These are phyloP conservation scores for Sarcodon aspratus DNA, from an alignment of 768 basidiomycete genomes.

Conservation along the genomic window DNA sequence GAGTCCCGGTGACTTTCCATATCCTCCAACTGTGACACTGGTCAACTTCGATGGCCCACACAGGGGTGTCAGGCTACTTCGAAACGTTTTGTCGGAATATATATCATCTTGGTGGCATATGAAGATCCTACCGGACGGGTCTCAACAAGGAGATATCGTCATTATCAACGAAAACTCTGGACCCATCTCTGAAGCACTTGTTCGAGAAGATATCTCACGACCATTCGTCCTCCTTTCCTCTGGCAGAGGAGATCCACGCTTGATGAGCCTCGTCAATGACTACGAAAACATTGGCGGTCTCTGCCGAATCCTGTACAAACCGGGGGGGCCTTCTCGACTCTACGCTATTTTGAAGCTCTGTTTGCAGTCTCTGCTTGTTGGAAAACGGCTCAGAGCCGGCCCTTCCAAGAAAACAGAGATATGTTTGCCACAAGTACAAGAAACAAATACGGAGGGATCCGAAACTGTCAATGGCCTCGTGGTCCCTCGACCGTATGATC, in stretches of 20 bases:
- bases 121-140: slow-evolving; percentile 21
- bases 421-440: neutral
- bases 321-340: slow-evolving; percentile 72
- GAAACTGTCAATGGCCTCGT: neutral
- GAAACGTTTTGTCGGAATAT: slow-evolving; percentile 50
- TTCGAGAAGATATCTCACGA: slow-evolving; percentile 40
- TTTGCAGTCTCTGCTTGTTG: slow-evolving; percentile 43
- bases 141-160: slow-evolving; percentile 55
- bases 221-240: slow-evolving; percentile 73
- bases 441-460: neutral
- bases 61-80: slow-evolving; percentile 58
- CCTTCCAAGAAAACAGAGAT: neutral
- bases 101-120: slow-evolving; percentile 73
- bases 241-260: slow-evolving; percentile 48
- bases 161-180: slow-evolving; percentile 72
- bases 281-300: slow-evolving; percentile 79
- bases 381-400: slow-evolving; percentile 16
- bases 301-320: slow-evolving; percentile 84
- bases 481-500: neutral
- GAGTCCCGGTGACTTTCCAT: slow-evolving; percentile 12
- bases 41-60: slow-evolving; percentile 59
- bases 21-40: slow-evolving; percentile 49
- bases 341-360: slow-evolving; percentile 53
- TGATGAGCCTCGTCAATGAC: slow-evolving; percentile 53
- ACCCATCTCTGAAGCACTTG: slow-evolving; percentile 44